Evolutionary conservation across 2,329 filamentous ascomycete species (phyloP), one percentile per base, ranked within the genome.

Genomic region (Dactylonectria estremocensis): DNA sequence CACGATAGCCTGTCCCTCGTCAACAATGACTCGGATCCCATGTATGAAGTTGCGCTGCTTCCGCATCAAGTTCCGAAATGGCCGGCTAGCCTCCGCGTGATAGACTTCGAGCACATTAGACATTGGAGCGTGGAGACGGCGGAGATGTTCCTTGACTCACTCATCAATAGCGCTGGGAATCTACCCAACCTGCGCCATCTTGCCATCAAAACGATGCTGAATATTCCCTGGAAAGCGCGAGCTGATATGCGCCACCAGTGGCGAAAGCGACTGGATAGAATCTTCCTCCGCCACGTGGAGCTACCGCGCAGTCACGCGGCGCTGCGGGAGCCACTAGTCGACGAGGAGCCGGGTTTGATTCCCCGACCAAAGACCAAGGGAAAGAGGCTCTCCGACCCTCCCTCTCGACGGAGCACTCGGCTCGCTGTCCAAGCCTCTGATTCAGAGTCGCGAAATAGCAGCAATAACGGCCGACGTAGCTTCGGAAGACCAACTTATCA

Each of bases 221-320:
- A 95, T 75, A 88, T 90, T 52, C 91, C 92, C 11, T 97, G 95
- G 93, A 91, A 94, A 68, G 90, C 94, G 76, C 90, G 95, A 48
- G 93, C 93, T 18, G 87, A 87, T n/a, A 91, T 98, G 75, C 89
- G 95, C 45, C 90, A 92, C 71, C 88, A 89, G 70, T 97, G 95
- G 93, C 90, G 90, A 56, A 85, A 88, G n/a, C 90, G 86, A 69
- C 83, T 98, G 58, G 87, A 90, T 62, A 85, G 84, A 13, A 87
- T 94, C 3, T 95, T 94, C 74, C 85, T 90, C 55, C 84, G 89
- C 16, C 81, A 79, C 2, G 80, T 78, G 16, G 70, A 80, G 20
- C 77, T 84, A 3, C 88, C 88, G 1, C 73, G 61, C 33, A 72
- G 64, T 20, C 61, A 69, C 46, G 70, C 64, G 16, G 75, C 78